Base-by-base conservation (phyloP, 176 grass and related monocot genomes). In the Neostapfia colusana region DNA sequence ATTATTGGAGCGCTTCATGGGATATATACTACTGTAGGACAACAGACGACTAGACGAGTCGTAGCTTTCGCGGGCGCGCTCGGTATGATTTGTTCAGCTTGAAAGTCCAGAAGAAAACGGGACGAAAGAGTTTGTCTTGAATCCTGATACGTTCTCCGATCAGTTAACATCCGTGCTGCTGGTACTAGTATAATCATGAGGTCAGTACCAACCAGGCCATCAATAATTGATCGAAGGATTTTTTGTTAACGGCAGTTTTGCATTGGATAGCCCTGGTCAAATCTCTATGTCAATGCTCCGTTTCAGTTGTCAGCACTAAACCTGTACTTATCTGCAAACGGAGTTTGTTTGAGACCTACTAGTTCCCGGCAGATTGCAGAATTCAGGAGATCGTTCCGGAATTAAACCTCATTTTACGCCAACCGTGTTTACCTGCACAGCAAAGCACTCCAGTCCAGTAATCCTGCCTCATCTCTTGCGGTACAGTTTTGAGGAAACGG, bases 81-180 rank as follows among this genome's bases (percentile, higher is more conserved):
- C 60, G 54, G 41, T 37, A 20, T 46, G 79, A 70, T 75, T 75
- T 25, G 72, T 70, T 76, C 72, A 70, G 56, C 71, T n/a, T 45
- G 40, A 69, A 63, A 76, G 16, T 48, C n/a, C 26, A 36, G 15
- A 15, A 76, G 31, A 76, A 84, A 64, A 63, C 76, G 69, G 73
- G 71, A 72, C 17, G 45, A 36, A 41, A 40, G 23, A 78, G 72
- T 53, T 72, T 79, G 38, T 85, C 49, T 16, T 55, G 20, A 31
- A 65, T 50, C 26, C 7, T 39, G 44, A 18, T 57, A 48, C 11
- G 20, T 65, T 50, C 27, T 38, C 74, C 74, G 24, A 65, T 65
- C 44, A 77, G 60, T 28, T 16, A 12, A 49, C 59, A 20, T 62
- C 73, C 73, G 25, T 76, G 55, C 42, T 15, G 44, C 6, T 45